Conservation (phyloP, 2,329 filamentous ascomycete genomes). For the Thermothelomyces thermophilus region DNA sequence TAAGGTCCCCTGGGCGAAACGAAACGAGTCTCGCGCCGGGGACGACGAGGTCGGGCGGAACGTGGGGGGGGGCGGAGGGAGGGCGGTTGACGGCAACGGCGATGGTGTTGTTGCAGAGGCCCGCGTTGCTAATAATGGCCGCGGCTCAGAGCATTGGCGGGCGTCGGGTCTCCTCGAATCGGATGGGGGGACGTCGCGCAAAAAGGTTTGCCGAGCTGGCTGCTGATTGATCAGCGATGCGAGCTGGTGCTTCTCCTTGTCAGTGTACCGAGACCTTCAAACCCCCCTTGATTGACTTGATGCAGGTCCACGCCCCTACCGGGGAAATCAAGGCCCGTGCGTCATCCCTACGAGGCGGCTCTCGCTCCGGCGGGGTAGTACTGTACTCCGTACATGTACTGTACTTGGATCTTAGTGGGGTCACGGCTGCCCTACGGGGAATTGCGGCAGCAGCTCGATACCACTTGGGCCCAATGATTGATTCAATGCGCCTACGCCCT, state of each 20-base stretch:
- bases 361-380: slow-evolving; percentile 4
- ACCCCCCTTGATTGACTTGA: too few relatives aligned
- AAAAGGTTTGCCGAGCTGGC: not conserved
- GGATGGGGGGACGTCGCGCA: too few relatives aligned
- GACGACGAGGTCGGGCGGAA: not conserved
- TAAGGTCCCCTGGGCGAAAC: slow-evolving; percentile 10
- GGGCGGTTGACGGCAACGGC: not conserved
- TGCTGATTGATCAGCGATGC: slow-evolving; percentile 14
- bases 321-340: slow-evolving; percentile 1
- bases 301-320: not conserved
- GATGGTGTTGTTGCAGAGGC: not conserved
- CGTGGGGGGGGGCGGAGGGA: not conserved
- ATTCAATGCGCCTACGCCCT: too few relatives aligned
- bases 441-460: not conserved
- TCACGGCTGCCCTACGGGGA: slow-evolving; percentile 8
- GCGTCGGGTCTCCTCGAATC: slow-evolving; percentile 14
- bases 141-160: not conserved
- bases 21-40: slow-evolving; percentile 14
- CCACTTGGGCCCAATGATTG: not conserved
- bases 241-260: not conserved
- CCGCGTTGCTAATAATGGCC: not conserved
- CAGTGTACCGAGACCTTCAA: too few relatives aligned
- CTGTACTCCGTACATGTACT: not conserved
- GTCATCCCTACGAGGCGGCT: slow-evolving; percentile 9
- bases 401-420: not conserved